Conservation (phyloP, 495 filamentous ascomycete genomes). For the Lasiosphaeria ovina region DNA sequence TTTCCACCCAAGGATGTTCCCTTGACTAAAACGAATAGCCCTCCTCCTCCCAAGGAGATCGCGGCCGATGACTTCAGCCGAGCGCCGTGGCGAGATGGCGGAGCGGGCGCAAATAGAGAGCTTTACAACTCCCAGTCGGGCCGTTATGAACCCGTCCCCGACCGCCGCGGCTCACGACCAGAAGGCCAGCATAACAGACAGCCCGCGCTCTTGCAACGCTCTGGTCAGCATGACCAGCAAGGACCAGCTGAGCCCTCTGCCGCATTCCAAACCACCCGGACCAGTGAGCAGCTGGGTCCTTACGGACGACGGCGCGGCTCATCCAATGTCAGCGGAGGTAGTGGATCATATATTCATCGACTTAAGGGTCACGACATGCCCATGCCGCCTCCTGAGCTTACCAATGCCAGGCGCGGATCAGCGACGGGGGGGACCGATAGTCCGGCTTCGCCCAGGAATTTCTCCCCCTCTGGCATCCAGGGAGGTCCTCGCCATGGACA, state of each 20-base stretch:
- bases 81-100: constrained; percentile 68
- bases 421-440: constrained; percentile 45
- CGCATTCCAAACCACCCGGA: constrained; percentile 82
- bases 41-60: constrained; percentile 69
- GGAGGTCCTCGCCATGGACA: constrained; percentile 36
- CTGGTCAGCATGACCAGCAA: constrained; percentile 46
- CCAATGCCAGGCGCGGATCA: constrained; percentile 45
- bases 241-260: constrained; percentile 87
- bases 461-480: constrained; percentile 36
- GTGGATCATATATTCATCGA: constrained; percentile 60
- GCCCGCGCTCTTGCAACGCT: constrained; percentile 77
- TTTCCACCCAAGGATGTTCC: constrained; percentile 30
- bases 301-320: constrained; percentile 82
- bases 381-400: constrained; percentile 42
- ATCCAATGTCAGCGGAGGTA: constrained; percentile 93
- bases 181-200: constrained; percentile 62
- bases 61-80: constrained; percentile 93
- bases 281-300: constrained; percentile 63
- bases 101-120: constrained; percentile 60
- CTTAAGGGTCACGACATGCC: constrained; percentile 47
- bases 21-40: constrained; percentile 32
- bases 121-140: constrained; percentile 94
- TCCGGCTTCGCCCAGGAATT: constrained; percentile 46
- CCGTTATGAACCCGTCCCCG: constrained; percentile 84
- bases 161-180: constrained; percentile 61